Evolutionary conservation across 108 stramenopile species (phyloP), one percentile per base, ranked within the genome.

Genomic region (Discostella stelligeroides): DNA sequence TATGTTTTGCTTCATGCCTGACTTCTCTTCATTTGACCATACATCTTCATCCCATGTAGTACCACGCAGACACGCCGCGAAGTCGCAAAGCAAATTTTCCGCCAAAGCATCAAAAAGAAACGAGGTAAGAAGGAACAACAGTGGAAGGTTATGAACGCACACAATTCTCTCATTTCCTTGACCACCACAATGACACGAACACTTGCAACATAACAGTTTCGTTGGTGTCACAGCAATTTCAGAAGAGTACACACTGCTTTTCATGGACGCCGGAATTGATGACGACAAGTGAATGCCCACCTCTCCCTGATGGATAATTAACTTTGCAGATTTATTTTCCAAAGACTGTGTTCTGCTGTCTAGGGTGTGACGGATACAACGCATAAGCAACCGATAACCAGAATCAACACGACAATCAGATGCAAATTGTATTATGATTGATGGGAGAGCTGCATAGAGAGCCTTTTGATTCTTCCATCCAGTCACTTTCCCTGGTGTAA

Each of bases 141-240:
- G 0, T 23, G 48, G 30, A 5, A 60, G 25, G 9, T 24, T 56
- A 34, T 65, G 64, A 21, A 65, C 64, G 18, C 64, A 65, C 10
- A 50, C 13, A 50, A 56, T 53, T 39, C 40, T 23, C 20, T 59
- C 45, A 2, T 48, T 51, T 11, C 21, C 25, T 29, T 70, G 58
- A 15, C 54, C 55, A 13, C 69, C 69, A 60, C 69, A 70, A 20
- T 70, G 58, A 46, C 69, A 70, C 14, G 69, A 56, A 45, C 69
- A 70, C 47, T 70, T 70, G 58, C 69, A 60, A 50, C 69, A 60
- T 11, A 70, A 39, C 12, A 70, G 4, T 15, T 70, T 43, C 13
- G 13, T 70, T 30, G 58, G n/a, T 8, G 58, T 70, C 4, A 18
- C 45, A 24, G 41, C 46, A 17, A 70, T 20, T 37, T 42, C 57